Percentiles rank a stretch among this genome's conserved stretches.
phyloP scores from a whole-genome alignment of 2,329 filamentous ascomycete species.

The Aspergillus melleus region DNA sequence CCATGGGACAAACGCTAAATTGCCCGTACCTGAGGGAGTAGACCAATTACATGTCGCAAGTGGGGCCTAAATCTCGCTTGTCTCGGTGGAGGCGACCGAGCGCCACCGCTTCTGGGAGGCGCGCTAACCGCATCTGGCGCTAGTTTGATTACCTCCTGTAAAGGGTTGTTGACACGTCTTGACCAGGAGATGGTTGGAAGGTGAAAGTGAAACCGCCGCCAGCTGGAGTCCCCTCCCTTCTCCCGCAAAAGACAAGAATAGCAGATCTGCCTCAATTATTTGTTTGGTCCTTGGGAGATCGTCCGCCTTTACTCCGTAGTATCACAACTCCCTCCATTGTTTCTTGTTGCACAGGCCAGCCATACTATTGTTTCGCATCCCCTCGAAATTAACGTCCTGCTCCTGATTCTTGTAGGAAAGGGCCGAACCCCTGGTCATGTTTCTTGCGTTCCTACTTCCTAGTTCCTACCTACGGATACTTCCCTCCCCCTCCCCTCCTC shows the following conservation, averaged over 20 bases:
- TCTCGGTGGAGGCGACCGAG: constrained; percentile 16
- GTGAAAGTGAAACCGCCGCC: background rate
- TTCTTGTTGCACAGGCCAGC: background rate
- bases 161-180: constrained; percentile 17
- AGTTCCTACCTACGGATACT: too few relatives aligned
- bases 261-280: background rate
- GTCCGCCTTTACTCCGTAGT: background rate
- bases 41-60: constrained; percentile 16
- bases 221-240: too few relatives aligned
- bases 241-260: background rate
- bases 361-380: background rate
- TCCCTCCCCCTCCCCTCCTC: background rate
- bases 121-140: constrained; percentile 8
- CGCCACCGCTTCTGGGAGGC: constrained; percentile 15
- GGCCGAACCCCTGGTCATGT: background rate
- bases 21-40: constrained; percentile 20
- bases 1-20: constrained; percentile 10
- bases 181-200: constrained; percentile 9
- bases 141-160: constrained; percentile 19
- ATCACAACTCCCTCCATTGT: background rate
- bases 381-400: background rate
- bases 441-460: too few relatives aligned
- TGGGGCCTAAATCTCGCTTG: constrained; percentile 25
- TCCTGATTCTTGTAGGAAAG: background rate
- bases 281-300: background rate